Evolutionary conservation across 208 protist species (phyloP), one percentile per base, ranked within the genome.

Genomic region (Porcisia hertigi): DNA sequence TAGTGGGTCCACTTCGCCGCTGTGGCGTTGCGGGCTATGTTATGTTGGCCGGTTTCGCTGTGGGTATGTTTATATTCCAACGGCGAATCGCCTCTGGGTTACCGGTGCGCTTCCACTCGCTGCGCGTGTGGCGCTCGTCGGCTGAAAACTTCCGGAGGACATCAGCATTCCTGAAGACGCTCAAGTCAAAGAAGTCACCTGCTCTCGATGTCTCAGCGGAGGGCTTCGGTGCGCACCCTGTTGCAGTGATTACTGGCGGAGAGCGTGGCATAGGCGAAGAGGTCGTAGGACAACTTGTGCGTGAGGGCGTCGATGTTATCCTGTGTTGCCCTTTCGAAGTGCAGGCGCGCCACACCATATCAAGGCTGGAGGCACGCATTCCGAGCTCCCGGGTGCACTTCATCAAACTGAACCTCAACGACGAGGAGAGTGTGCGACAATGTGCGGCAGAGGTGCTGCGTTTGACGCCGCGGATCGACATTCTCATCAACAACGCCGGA

Each of bases 401-500:
- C 63, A 36, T 88, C 8, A 80, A 84, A 55, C 73, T 88, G 45
- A 76, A 90, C 58, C 71, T 90, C 23, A 80, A 69, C 63, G 84
- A 86, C 64, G 84, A 88, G 63, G 57, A 77, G 23, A 83, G 81
- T 74, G 65, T 86, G 57, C 86, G 81, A 0, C 39, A 63, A 36
- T 67, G 78, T 60, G 86, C 80, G 6, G 73, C 58, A 39, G 53
- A n/a, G 1, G 75, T 88, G n/a, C 59, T 79, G 72, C 34, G 59
- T 14, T 9, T 77, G 65, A 88, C 86, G 5, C 69, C 80, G n/a
- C 83, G 82, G 71, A 80, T 88, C 65, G 78, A 90, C 41, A 14
- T 90, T n/a, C 81, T 90, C 47, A 86, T 90, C 75, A 90, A 90
- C 75, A 90, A 88, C 64, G 83, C 86, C 11, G 83, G 83, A 20